phyloP scores from a whole-genome alignment of 1,139 yeast genomes.

The Hemisphaericaspora xylofermentans region DNA sequence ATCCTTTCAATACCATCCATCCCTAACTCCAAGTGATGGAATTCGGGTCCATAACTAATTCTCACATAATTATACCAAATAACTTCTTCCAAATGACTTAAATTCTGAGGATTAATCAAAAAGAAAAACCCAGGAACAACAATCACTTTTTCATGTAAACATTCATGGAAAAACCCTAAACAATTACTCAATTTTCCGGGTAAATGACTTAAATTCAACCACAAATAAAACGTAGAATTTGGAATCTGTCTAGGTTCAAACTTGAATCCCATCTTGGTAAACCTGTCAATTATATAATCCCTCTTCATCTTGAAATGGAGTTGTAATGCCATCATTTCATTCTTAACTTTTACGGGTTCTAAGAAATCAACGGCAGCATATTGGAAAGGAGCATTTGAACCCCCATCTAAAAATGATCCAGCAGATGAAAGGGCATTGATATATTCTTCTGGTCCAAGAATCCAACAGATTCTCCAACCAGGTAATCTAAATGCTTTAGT shows the following conservation, averaged over 20 bases:
- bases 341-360: slow-evolving; percentile 49
- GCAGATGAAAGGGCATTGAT: slow-evolving; percentile 59
- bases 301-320: slow-evolving; percentile 60
- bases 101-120: slow-evolving; percentile 63
- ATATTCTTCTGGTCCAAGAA: slow-evolving; percentile 65
- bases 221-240: slow-evolving; percentile 62
- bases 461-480: slow-evolving; percentile 73
- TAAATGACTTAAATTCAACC: slow-evolving; percentile 60
- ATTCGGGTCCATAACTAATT: slow-evolving; percentile 64
- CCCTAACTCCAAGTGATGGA: slow-evolving; percentile 54
- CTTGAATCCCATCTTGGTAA: slow-evolving; percentile 56
- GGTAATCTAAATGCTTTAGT: slow-evolving; percentile 68
- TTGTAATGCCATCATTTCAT: slow-evolving; percentile 63
- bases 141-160: slow-evolving; percentile 62
- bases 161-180: slow-evolving; percentile 68
- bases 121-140: slow-evolving; percentile 70
- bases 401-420: slow-evolving; percentile 67
- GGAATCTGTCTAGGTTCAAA: slow-evolving; percentile 50
- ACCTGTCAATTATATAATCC: slow-evolving; percentile 55
- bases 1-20: slow-evolving; percentile 69
- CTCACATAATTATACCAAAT: slow-evolving; percentile 66
- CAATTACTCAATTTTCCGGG: slow-evolving; percentile 63
- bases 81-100: slow-evolving; percentile 59
- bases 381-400: slow-evolving; percentile 66
- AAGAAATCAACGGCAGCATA: slow-evolving; percentile 61